These are phyloP conservation scores for Podospora pseudopauciseta DNA, from an alignment of 495 filamentous ascomycete species.

Conservation along the genomic window DNA sequence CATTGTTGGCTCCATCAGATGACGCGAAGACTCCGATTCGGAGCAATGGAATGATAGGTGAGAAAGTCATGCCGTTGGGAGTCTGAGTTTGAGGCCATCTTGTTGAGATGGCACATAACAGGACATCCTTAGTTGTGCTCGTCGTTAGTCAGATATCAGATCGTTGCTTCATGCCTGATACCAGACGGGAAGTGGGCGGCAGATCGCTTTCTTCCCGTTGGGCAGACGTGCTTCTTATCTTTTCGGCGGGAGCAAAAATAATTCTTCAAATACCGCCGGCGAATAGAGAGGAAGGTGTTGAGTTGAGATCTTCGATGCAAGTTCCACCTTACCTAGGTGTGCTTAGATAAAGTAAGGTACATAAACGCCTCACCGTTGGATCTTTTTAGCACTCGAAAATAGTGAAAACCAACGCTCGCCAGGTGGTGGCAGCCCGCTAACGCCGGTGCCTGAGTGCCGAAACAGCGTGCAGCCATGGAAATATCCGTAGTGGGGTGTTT, in stretches of 20 bases:
- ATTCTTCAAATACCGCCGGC: too few species aligned
- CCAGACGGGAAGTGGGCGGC: background rate
- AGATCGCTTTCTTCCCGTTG: background rate
- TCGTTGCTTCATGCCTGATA: background rate
- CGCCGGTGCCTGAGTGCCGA: constrained; percentile 1
- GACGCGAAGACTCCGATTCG: background rate
- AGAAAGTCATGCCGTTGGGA: background rate
- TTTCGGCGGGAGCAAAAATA: too few species aligned
- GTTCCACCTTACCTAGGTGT: background rate
- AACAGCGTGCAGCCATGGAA: background rate
- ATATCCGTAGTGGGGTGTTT: background rate
- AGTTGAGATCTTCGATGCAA: background rate
- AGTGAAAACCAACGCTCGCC: background rate
- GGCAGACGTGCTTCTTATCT: background rate
- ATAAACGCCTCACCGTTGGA: background rate
- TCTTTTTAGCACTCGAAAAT: background rate
- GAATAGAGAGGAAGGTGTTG: background rate
- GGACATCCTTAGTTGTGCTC: background rate
- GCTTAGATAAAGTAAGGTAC: background rate
- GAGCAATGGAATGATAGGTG: background rate
- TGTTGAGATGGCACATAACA: background rate
- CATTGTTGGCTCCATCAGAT: background rate
- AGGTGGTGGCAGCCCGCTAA: constrained; percentile 1
- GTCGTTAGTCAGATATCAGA: background rate
- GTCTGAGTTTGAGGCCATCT: background rate